Conservation (phyloP, 2,329 filamentous ascomycete genomes). For the Neodidymelliopsis sp. region DNA sequence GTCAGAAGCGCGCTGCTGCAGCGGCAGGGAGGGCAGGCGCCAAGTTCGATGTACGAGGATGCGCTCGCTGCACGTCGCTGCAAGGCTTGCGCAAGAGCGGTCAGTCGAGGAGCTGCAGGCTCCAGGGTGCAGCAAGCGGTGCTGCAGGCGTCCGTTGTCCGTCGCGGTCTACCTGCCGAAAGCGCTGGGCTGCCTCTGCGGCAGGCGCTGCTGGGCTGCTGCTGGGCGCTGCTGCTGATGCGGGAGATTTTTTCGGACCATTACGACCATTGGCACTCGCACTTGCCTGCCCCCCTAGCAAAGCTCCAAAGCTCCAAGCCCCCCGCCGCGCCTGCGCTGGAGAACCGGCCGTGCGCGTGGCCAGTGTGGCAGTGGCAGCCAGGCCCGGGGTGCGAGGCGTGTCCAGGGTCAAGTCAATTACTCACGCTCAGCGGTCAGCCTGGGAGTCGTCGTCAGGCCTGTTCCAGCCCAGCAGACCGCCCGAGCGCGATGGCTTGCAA, state of each 20-base stretch:
- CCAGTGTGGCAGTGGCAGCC: no score
- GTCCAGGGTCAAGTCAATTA: no score
- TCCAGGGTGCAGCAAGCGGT: no score
- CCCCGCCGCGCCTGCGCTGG: slow-evolving; percentile 34
- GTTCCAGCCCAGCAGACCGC: slow-evolving; percentile 36
- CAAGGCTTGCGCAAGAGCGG: slow-evolving; percentile 9
- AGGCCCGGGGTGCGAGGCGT: no score
- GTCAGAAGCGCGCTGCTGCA: background rate
- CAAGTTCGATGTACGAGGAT: no score
- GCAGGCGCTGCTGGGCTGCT: background rate
- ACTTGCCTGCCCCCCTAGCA: no score
- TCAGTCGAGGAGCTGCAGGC: slow-evolving; percentile 12
- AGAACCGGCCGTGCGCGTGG: slow-evolving; percentile 34
- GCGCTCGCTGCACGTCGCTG: slow-evolving; percentile 1
- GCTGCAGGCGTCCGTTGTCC: no score
- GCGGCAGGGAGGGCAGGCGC: no score
- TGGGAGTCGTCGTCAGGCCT: slow-evolving; percentile 31
- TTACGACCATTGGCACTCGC: slow-evolving; percentile 28
- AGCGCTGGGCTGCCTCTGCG: slow-evolving; percentile 6
- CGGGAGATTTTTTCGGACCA: slow-evolving; percentile 40
- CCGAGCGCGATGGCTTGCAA: slow-evolving; percentile 35
- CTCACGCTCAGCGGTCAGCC: slow-evolving; percentile 32
- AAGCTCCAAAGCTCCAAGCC: no score
- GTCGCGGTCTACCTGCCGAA: slow-evolving; percentile 31
- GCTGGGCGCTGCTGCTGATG: slow-evolving; percentile 2